Evolutionary conservation across 139 green algal genomes (phyloP).

Genomic region (Chlamydomonas sp.): DNA sequence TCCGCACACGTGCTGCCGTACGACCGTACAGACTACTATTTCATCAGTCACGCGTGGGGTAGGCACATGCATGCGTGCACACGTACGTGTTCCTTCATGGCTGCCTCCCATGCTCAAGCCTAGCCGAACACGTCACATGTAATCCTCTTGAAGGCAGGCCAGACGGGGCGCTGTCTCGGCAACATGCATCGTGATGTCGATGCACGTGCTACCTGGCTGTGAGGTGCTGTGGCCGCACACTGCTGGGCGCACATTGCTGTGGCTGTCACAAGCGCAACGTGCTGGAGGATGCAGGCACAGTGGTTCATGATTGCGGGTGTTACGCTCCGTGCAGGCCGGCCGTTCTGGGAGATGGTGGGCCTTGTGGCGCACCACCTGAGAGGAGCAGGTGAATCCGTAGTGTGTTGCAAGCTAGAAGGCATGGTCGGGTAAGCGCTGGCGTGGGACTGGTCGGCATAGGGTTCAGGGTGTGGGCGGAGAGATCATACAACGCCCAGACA

Average conservation of each 20-base stretch:
- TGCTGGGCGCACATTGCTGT: not conserved
- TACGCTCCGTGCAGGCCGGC: not conserved
- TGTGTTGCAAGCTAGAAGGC: not conserved
- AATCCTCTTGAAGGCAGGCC: too few relatives aligned
- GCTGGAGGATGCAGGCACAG: not conserved
- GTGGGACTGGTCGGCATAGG: too few relatives aligned
- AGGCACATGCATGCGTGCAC: not conserved
- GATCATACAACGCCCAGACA: too few relatives aligned
- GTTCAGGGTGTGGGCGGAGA: too few relatives aligned
- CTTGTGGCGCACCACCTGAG: slow-evolving; percentile 15
- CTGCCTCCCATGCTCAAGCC: not conserved
- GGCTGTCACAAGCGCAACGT: not conserved
- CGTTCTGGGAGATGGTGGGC: slow-evolving; percentile 34
- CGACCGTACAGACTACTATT: slow-evolving; percentile 12
- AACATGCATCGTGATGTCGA: too few relatives aligned
- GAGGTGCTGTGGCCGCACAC: too few relatives aligned
- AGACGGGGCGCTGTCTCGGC: too few relatives aligned
- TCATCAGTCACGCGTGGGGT: slow-evolving; percentile 24
- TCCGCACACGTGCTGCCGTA: not conserved
- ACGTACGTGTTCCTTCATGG: too few relatives aligned
- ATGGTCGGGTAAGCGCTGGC: too few relatives aligned
- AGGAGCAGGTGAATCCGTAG: not conserved
- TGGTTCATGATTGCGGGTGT: not conserved
- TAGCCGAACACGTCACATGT: not conserved
- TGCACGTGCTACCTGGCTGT: too few relatives aligned